Evolutionary conservation across 306 rosid species (phyloP), one percentile per base, ranked within the genome.

Genomic region (Inga laurina): DNA sequence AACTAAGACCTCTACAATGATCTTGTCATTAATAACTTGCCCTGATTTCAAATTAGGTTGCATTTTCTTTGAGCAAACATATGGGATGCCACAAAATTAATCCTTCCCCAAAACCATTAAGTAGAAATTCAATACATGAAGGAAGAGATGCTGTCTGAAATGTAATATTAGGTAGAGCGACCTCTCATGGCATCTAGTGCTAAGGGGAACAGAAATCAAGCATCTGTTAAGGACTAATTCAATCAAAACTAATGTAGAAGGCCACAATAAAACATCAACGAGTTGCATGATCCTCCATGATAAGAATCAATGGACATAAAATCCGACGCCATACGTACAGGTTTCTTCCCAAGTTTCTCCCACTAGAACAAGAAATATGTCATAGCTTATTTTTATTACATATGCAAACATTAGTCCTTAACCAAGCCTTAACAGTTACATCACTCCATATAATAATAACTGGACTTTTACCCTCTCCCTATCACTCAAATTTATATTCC

Each of bases 31-130:
- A 24, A 48, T 73, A 73, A 46, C 39, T 73, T 73, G 27, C 35
- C 61, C 43, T 48, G 32, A 79, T 84, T 45, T 71, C 79, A 76
- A 48, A 37, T 80, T 65, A 76, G 57, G 22, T 68, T 46, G 30
- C 37, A n/a, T 71, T 71, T 72, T 72, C 21, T 72, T 12, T 24
- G n/a, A 45, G 76, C 57, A 45, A 45, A 72, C 4, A 27, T 27
- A 24, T 24, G 61, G 77, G 10, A 24, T 48, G 3, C 61, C 41
- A 46, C 34, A 13, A 45, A 57, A 8, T 22, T 27, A 46, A 24
- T 45, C 13, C 39, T 72, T 46, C 52, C 52, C 43, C 77, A 73
- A 48, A 27, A 46, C 43, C 77, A 73, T 73, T 1, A 45, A 44
- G 30, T 43, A 44, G 37, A 22, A 5, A 8, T 39, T 27, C 39